Evolutionary conservation across 2,329 filamentous ascomycete genomes (phyloP), one percentile per base, ranked within the genome.

Genomic region (Moelleriella libera): DNA sequence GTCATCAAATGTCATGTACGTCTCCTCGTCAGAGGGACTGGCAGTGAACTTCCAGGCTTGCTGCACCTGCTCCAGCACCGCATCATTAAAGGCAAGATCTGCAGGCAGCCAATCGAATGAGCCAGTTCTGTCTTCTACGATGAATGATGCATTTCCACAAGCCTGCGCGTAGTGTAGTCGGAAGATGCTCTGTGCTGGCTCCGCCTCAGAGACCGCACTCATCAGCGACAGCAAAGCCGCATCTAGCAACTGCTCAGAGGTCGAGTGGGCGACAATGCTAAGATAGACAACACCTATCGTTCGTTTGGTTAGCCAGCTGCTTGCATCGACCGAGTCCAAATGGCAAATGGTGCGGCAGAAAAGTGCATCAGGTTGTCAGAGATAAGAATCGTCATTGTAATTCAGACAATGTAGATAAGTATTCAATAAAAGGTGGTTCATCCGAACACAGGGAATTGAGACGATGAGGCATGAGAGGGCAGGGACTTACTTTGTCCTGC

Each of bases 351-450:
- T 31, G 34, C 3, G 12, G 8, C 12, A 12, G 12, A 12, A 37
- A 37, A 37, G 67, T 69, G 71, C 68, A 79, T 94, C 88, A 94
- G 88, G 70, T 82, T 87, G 82, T 90, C 82, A 90, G 84, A 88
- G 80, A 77, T 73, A 73, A 74, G 76, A 47, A 76, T 92, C 88
- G 81, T 94, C 89, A 94, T 69, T 76, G 75, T 66, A 70, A 69
- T 84, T 94, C 90, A 89, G 90, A 85, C 88, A 97, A 97, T 96
- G 90, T 97, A 96, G 90, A 96, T 97, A 97, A 97, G 89, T 89
- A 87, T 92, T 94, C 76, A 67, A 74, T 68, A 66, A 50, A 21
- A 21, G 46, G 44, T 76, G 68, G 67, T 74, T 95, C 89, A 97
- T 96, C 90, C 88, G 84, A 73, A 75, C 67, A 74, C 66, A 73